Percentiles rank a stretch among this genome's conserved stretches.
Conservation (phyloP, 495 filamentous ascomycete genomes). For the Cetradonia linearis region DNA sequence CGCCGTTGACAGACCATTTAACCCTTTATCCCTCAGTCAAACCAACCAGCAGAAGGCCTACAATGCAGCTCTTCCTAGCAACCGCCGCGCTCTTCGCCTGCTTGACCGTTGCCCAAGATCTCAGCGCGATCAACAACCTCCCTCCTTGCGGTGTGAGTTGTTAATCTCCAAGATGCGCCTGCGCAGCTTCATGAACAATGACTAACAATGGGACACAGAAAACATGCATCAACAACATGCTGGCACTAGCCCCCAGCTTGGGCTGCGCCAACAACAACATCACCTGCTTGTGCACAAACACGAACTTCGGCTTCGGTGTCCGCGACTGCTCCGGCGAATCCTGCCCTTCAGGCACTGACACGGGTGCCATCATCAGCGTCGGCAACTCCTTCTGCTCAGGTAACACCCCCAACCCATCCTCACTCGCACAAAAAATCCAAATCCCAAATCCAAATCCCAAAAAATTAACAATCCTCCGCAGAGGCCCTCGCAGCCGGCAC, state of each 20-base stretch:
- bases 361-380: constrained; percentile 14
- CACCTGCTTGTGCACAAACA: constrained; percentile 59
- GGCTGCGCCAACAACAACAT: constrained; percentile 49
- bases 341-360: constrained; percentile 37
- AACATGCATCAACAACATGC: constrained; percentile 67
- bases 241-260: constrained; percentile 41
- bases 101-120: constrained; percentile 20
- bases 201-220: constrained; percentile 37
- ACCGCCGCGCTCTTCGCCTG: constrained; percentile 21
- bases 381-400: constrained; percentile 27
- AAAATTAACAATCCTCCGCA: constrained; percentile 23
- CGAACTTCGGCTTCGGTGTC: constrained; percentile 62
- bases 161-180: background rate
- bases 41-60: constrained; percentile 2
- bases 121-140: constrained; percentile 18
- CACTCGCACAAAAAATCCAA: constrained; percentile 27
- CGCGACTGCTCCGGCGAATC: constrained; percentile 65
- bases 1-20: constrained; percentile 5
- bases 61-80: constrained; percentile 19
- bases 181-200: background rate
- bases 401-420: constrained; percentile 24
- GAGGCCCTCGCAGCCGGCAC: constrained; percentile 17
- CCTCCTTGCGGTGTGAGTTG: constrained; percentile 24
- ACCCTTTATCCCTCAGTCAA: background rate
- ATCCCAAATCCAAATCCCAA: too few species aligned